A percentile compares a stretch with the other conserved stretches of the same genome.
These are phyloP conservation scores for Macrolepiota albuminosa DNA, from an alignment of 768 basidiomycete genomes.

Conservation along the genomic window DNA sequence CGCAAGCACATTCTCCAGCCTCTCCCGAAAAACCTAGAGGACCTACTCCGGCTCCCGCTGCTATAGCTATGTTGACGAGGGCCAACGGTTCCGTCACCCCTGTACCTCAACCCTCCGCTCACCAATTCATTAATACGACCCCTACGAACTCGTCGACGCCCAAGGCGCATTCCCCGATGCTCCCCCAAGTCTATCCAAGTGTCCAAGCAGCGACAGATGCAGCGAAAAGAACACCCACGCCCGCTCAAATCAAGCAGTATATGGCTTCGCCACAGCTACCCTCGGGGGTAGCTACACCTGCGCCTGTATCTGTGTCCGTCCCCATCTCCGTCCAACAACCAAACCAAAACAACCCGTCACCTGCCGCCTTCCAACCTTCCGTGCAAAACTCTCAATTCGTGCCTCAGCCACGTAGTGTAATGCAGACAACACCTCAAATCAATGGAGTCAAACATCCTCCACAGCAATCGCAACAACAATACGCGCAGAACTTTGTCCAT, in stretches of 20 bases:
- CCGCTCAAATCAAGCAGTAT: slow-evolving; percentile 23
- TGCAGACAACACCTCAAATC: neutral
- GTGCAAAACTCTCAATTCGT: slow-evolving; percentile 5
- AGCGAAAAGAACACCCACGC: slow-evolving; percentile 30
- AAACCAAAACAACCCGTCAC: slow-evolving; percentile 13
- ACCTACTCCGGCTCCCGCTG: slow-evolving; percentile 23
- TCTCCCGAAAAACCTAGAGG: slow-evolving; percentile 23
- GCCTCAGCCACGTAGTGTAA: slow-evolving; percentile 2
- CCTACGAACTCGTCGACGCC: slow-evolving; percentile 23
- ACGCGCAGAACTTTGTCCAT: neutral
- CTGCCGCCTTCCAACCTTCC: slow-evolving; percentile 14
- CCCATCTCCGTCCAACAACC: neutral
- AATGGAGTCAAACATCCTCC: neutral
- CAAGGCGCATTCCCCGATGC: slow-evolving; percentile 25
- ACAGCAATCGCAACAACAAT: slow-evolving; percentile 2
- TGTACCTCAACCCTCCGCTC: slow-evolving; percentile 23
- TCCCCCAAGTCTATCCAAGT: slow-evolving; percentile 32
- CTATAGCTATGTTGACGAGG: slow-evolving; percentile 21
- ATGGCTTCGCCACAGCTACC: slow-evolving; percentile 18
- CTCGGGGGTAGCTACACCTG: slow-evolving; percentile 13
- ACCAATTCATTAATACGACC: slow-evolving; percentile 31
- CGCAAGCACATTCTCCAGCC: slow-evolving; percentile 27
- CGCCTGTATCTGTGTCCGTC: slow-evolving; percentile 11
- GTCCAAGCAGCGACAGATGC: slow-evolving; percentile 30
- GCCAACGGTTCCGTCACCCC: slow-evolving; percentile 31